phyloP scores from a whole-genome alignment of 345 rosid genomes.

The Salix suchowensis region DNA sequence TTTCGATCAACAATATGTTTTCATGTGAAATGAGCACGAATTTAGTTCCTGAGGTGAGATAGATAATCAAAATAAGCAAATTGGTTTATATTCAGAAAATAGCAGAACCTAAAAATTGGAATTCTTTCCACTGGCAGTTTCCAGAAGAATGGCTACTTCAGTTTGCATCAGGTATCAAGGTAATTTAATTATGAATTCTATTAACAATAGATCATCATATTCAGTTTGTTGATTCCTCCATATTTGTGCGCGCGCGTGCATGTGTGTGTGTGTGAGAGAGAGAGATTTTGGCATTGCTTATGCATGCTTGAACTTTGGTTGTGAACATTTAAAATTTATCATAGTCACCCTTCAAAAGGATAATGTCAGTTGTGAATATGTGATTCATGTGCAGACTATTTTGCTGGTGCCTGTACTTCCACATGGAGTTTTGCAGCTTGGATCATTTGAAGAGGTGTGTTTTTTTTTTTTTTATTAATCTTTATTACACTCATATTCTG shows the following conservation, averaged over 20 bases:
- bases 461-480: neutral
- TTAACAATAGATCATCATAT: neutral
- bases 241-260: neutral
- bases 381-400: slow-evolving; percentile 47
- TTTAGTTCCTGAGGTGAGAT: slow-evolving; percentile 33
- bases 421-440: slow-evolving; percentile 62
- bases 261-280: neutral
- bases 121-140: slow-evolving; percentile 37
- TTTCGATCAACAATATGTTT: slow-evolving; percentile 33
- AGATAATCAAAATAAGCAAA: neutral
- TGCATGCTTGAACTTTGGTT: neutral
- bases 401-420: slow-evolving; percentile 56
- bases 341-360: neutral
- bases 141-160: slow-evolving; percentile 65
- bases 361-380: neutral
- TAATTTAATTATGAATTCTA: slow-evolving; percentile 19
- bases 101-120: neutral
- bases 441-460: slow-evolving; percentile 52
- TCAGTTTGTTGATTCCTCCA: neutral
- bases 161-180: slow-evolving; percentile 58
- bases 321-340: neutral
- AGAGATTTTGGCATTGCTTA: neutral
- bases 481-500: neutral
- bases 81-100: neutral
- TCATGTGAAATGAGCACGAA: slow-evolving; percentile 12